phyloP scores from a whole-genome alignment of 208 protist species.

The Acanthamoeba castellanii region DNA sequence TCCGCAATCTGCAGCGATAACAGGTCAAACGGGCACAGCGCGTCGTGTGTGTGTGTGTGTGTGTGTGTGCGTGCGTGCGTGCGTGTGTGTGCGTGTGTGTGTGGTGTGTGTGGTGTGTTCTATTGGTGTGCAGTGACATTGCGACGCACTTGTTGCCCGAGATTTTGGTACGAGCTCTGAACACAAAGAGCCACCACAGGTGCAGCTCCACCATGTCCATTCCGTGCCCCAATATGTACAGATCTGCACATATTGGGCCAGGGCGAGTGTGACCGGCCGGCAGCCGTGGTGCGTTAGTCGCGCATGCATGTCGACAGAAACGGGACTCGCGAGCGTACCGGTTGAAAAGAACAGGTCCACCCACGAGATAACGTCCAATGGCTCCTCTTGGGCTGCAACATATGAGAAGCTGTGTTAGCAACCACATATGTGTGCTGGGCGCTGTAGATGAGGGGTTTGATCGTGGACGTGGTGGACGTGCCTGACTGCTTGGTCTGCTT shows the following conservation, averaged over 20 bases:
- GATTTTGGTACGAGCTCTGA: background rate
- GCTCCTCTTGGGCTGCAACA: background rate
- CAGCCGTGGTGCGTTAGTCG: too few species aligned
- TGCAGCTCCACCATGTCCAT: constrained; percentile 9
- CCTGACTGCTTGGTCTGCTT: background rate
- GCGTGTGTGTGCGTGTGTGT: too few species aligned
- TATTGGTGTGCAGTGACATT: too few species aligned
- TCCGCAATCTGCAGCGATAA: background rate
- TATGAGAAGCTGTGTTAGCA: too few species aligned
- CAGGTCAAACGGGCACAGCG: background rate
- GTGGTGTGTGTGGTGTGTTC: too few species aligned
- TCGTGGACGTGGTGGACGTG: background rate
- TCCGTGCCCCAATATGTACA: background rate
- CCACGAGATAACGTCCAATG: background rate
- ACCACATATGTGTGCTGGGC: too few species aligned
- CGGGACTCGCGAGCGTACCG: background rate
- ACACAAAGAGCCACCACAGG: constrained; percentile 11
- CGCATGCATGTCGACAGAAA: background rate
- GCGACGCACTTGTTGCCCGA: background rate
- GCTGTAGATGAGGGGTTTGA: background rate
- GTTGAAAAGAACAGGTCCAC: constrained; percentile 12
- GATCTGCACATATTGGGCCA: background rate
- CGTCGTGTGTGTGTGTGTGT: background rate
- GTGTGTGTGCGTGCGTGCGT: too few species aligned
- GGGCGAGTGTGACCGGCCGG: too few species aligned